phyloP scores from a whole-genome alignment of 2,329 filamentous ascomycete species.

The Diplodia intermedia region DNA sequence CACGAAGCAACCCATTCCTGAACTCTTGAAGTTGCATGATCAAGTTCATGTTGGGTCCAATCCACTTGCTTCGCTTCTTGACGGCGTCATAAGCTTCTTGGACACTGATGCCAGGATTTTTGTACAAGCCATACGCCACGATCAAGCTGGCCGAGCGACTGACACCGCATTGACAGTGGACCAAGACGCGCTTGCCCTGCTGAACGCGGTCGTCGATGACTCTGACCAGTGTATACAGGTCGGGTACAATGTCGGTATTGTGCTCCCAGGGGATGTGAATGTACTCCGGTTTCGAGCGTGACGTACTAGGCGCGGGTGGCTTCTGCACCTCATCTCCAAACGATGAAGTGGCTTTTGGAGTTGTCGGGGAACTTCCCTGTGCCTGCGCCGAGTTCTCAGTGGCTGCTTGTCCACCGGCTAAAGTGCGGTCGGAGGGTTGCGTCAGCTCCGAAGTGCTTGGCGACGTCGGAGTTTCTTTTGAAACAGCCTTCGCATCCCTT shows the following conservation, averaged over 20 bases:
- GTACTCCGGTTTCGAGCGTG: constrained; percentile 70
- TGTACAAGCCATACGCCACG: constrained; percentile 83
- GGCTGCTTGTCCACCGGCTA: constrained; percentile 34
- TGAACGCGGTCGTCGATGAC: constrained; percentile 75
- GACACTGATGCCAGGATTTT: constrained; percentile 76
- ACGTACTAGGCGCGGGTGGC: constrained; percentile 33
- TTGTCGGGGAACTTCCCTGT: constrained; percentile 53
- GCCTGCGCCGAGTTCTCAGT: constrained; percentile 32
- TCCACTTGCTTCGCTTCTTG: constrained; percentile 83
- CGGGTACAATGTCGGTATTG: constrained; percentile 82
- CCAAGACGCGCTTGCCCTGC: constrained; percentile 77
- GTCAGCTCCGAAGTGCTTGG: constrained; percentile 23
- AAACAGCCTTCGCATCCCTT: constrained; percentile 23
- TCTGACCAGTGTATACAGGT: constrained; percentile 77
- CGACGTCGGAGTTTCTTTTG: constrained; percentile 29
- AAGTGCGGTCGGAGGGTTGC: constrained; percentile 27
- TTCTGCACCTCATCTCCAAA: constrained; percentile 35
- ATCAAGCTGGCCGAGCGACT: constrained; percentile 85
- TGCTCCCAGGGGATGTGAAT: constrained; percentile 89
- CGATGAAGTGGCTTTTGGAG: constrained; percentile 59
- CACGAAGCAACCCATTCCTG: constrained; percentile 55
- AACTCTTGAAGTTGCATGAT: constrained; percentile 91
- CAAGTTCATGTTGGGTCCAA: constrained; percentile 89
- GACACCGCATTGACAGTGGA: constrained; percentile 87
- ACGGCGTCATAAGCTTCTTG: constrained; percentile 84